phyloP scores from a whole-genome alignment of 2,329 filamentous ascomycete species.

The Fusarium incarnatum region DNA sequence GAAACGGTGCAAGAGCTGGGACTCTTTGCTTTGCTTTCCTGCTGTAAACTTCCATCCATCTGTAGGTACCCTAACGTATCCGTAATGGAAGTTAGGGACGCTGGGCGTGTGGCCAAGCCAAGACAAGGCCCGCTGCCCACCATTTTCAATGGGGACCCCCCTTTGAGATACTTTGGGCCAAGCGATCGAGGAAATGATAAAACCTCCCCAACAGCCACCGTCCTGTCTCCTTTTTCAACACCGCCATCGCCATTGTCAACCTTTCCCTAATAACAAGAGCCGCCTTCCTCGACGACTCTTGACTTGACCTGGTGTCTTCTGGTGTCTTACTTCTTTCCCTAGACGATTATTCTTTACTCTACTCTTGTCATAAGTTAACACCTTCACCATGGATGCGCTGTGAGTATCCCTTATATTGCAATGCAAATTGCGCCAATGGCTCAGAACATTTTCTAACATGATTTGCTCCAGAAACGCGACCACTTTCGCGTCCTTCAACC shows the following conservation, averaged over 20 bases:
- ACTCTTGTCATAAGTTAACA: constrained; percentile 18
- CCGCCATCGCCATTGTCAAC: constrained; percentile 41
- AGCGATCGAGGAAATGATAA: constrained; percentile 48
- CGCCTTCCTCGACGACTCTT: constrained; percentile 39
- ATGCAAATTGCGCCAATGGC: constrained; percentile 21
- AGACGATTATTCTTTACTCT: constrained; percentile 13
- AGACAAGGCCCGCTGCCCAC: constrained; percentile 32
- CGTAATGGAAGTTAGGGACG: constrained; percentile 10
- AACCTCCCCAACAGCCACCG: constrained; percentile 48
- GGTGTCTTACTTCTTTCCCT: constrained; percentile 26
- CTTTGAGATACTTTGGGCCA: constrained; percentile 35
- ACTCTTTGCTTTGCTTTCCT: constrained; percentile 9
- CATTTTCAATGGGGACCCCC: constrained; percentile 32
- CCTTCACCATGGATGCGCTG: constrained; percentile 43
- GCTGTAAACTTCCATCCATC: background rate
- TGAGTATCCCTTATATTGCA: constrained; percentile 40
- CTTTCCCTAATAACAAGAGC: constrained; percentile 31
- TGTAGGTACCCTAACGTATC: constrained; percentile 14
- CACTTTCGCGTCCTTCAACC: constrained; percentile 61
- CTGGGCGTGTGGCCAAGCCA: constrained; percentile 15
- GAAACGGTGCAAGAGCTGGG: constrained; percentile 15
- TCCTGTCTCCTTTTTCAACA: constrained; percentile 41
- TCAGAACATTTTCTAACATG: constrained; percentile 32
- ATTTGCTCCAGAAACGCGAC: constrained; percentile 62
- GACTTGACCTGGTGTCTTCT: constrained; percentile 35